phyloP scores from a whole-genome alignment of 2,329 filamentous ascomycete genomes.

The Monosporascus ibericus region DNA sequence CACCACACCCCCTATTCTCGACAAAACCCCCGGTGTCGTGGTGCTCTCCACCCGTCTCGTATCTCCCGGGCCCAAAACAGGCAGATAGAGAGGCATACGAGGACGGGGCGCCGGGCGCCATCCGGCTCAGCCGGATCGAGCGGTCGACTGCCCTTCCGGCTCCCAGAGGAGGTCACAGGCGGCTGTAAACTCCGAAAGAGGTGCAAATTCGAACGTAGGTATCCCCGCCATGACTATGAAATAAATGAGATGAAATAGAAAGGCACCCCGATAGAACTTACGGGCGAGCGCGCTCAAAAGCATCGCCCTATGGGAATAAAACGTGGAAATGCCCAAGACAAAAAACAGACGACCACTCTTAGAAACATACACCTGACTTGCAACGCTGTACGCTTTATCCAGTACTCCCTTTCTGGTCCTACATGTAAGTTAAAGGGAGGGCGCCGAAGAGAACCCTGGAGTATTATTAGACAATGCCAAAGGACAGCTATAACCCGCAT shows the following conservation, averaged over 20 bases:
- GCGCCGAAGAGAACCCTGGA: background rate
- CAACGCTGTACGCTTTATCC: constrained; percentile 18
- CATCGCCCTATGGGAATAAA: background rate
- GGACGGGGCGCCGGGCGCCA: background rate
- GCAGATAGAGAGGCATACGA: background rate
- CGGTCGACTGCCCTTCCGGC: background rate
- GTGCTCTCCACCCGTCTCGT: background rate
- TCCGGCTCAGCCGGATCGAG: background rate
- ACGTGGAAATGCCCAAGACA: background rate
- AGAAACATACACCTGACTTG: background rate
- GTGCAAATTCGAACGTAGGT: no score
- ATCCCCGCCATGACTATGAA: no score
- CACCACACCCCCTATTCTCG: no score
- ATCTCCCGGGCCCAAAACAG: background rate
- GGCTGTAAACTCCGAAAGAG: no score
- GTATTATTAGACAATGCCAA: constrained; percentile 5
- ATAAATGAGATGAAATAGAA: no score
- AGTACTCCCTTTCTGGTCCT: constrained; percentile 22
- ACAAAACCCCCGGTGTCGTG: constrained; percentile 7
- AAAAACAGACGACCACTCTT: background rate
- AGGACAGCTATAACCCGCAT: constrained; percentile 6
- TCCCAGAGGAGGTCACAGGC: no score
- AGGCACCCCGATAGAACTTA: no score
- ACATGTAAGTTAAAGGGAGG: constrained; percentile 13
- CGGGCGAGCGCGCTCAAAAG: background rate